Conservation (phyloP, 768 basidiomycete genomes). For the Rickenella mellea region DNA sequence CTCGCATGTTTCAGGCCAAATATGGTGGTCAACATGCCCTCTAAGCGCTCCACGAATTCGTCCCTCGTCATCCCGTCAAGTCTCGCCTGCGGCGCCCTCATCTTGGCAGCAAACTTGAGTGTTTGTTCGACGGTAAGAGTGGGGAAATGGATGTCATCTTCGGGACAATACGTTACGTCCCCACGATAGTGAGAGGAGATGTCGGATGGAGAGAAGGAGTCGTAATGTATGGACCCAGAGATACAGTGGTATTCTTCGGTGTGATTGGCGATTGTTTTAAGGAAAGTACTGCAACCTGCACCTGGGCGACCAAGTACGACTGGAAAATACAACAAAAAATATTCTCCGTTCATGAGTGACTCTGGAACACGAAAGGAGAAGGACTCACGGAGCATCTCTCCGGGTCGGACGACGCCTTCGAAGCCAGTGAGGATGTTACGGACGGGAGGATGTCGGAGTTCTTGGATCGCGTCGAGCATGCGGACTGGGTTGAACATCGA, state of each 20-base stretch:
- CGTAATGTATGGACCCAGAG: constrained; percentile 65
- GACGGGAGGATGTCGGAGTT: constrained; percentile 47
- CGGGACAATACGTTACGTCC: constrained; percentile 73
- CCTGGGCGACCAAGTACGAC: constrained; percentile 83
- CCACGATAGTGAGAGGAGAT: constrained; percentile 61
- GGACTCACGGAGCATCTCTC: constrained; percentile 60
- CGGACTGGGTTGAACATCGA: constrained; percentile 47
- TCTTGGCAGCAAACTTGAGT: constrained; percentile 56
- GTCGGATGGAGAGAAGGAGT: constrained; percentile 59
- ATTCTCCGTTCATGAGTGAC: neutral
- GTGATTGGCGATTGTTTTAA: constrained; percentile 75
- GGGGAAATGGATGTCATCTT: constrained; percentile 82
- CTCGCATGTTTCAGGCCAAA: constrained; percentile 70
- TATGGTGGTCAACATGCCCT: constrained; percentile 43
- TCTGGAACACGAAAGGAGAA: neutral
- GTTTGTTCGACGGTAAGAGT: constrained; percentile 76
- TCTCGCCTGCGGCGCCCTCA: constrained; percentile 45
- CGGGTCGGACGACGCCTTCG: constrained; percentile 47
- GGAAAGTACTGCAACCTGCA: constrained; percentile 75
- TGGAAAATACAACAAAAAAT: constrained; percentile 13
- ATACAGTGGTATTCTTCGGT: constrained; percentile 58
- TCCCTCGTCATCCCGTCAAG: constrained; percentile 18
- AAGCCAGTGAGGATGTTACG: constrained; percentile 45
- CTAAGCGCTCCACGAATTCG: constrained; percentile 7
- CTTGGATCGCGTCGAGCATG: constrained; percentile 32